A percentile compares a stretch with the other conserved stretches of the same genome.
phyloP scores from a whole-genome alignment of 2,329 filamentous ascomycete species.

The Cryphonectria radicalis region DNA sequence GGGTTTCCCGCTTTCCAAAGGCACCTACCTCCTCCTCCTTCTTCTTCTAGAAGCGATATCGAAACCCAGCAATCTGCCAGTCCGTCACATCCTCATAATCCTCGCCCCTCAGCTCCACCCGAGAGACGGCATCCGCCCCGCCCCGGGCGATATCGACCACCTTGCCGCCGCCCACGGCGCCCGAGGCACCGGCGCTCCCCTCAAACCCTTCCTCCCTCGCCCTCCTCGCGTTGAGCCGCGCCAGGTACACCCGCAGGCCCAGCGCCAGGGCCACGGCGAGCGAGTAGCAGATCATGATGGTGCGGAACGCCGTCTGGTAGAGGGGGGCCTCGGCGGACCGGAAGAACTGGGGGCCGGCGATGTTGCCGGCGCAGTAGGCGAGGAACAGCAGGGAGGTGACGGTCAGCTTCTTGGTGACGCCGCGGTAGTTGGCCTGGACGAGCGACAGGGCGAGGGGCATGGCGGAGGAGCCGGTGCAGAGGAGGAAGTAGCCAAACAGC shows the following conservation, averaged over 20 bases:
- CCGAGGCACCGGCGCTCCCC: slow-evolving; percentile 48
- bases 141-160: slow-evolving; percentile 36
- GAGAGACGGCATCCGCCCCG: slow-evolving; percentile 38
- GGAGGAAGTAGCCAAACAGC: slow-evolving; percentile 61
- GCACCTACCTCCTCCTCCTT: neutral
- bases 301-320: slow-evolving; percentile 58
- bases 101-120: slow-evolving; percentile 45
- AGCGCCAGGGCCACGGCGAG: slow-evolving; percentile 51
- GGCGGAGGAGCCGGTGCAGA: slow-evolving; percentile 56
- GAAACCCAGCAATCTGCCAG: slow-evolving; percentile 62
- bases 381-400: slow-evolving; percentile 60
- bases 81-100: slow-evolving; percentile 64
- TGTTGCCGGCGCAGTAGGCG: slow-evolving; percentile 60
- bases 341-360: slow-evolving; percentile 61
- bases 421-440: slow-evolving; percentile 59
- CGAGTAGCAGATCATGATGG: slow-evolving; percentile 61
- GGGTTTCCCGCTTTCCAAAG: neutral
- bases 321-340: slow-evolving; percentile 51
- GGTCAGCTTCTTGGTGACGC: slow-evolving; percentile 64
- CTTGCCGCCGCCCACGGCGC: slow-evolving; percentile 45
- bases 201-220: slow-evolving; percentile 48
- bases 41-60: slow-evolving; percentile 49
- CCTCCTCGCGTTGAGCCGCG: slow-evolving; percentile 49
- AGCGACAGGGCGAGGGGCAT: slow-evolving; percentile 61
- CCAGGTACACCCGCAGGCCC: slow-evolving; percentile 52